Base-by-base conservation (phyloP, 805 yeast species). In the Grigorovia yakushimaensis region DNA sequence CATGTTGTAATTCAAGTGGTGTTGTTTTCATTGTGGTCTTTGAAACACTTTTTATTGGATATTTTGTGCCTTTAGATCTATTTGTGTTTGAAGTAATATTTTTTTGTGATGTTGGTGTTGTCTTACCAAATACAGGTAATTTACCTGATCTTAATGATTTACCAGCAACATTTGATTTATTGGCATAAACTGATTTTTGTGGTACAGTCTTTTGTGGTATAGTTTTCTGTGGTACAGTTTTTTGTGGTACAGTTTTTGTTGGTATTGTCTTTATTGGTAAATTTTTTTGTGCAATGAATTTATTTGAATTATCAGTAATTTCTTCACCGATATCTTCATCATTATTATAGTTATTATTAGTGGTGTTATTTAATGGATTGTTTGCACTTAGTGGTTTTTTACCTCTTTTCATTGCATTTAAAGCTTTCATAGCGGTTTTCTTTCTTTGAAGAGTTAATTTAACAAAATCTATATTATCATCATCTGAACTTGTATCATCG, bases 391-490 rank as follows among this genome's bases (percentile, higher is more conserved):
- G 55, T 6, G 70, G 65, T 40, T 69, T 57, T 44, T 64, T 51
- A 18, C 64, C 60, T 59, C 68, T 57, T 46, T 61, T 68, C 53
- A 57, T 53, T 22, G 62, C 62, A 33, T 58, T 51, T 68, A 49
- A 73, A 1, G 78, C 77, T 51, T 75, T 74, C 71, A 77, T 67
- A 1, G 79, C 72, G 50, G 67, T 73, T 37, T 77, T 77, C 64
- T 82, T 78, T 51, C 79, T 71, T 60, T 82, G 83, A 9, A 82
- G 84, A 35, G 85, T 84, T 50, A 84, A 65, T 60, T 76, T 77
- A 15, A 84, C 85, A 60, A 81, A 82, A 64, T 84, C 91, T 2
- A 83, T 79, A 54, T 78, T 80, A 36, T 79, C 80, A 54, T 80
- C 87, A 54, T 78, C 82, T 0, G 82, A 77, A 10, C 81, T 75